Base-by-base conservation (phyloP, 805 yeast species). In the Henningerozyma blattae region DNA sequence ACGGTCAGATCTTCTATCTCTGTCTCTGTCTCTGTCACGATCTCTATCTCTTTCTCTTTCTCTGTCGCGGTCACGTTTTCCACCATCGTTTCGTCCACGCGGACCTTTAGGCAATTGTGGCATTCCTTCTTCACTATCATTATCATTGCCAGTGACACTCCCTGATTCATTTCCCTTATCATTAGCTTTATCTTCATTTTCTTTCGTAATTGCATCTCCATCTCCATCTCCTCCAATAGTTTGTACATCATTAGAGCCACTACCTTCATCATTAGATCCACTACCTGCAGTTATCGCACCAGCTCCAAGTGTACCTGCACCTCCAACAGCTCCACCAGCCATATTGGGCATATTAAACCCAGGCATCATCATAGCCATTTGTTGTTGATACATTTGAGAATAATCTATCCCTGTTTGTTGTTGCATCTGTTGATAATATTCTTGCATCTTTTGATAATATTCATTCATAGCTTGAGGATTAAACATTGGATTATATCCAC, bases 391-490 rank as follows among this genome's bases (percentile, higher is more conserved):
- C 50, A 52, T 45, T 39, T 52, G 56, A 33, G 46, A 43, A 29
- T 49, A 50, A 38, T 50, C 53, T 36, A 48, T 45, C 27, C 59
- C 59, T 8, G 54, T 45, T 35, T 51, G 56, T 36, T 52, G 58
- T 29, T 54, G 59, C 45, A 47, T 43, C 33, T 56, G 62, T 34
- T 52, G 49, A 37, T 48, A 50, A 42, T 70, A 71, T 43, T 67
- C 72, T 49, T 70, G 75, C 72, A 72, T 67, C 50, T 70, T 66
- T 50, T 70, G 72, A 65, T 75, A 71, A 48, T 76, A 76, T 39
- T 73, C 79, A 34, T 67, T 72, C 69, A 73, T 68, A 62, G 71
- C 70, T 43, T 73, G 79, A 9, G 77, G 64, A 33, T 55, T 50
- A 40, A 52, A 52, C 58, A 52, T 52, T 26, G 49, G 55, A 22